These are phyloP conservation scores for Boletus subluridellus DNA, from an alignment of 1,284 basidiomycete species.

Conservation along the genomic window DNA sequence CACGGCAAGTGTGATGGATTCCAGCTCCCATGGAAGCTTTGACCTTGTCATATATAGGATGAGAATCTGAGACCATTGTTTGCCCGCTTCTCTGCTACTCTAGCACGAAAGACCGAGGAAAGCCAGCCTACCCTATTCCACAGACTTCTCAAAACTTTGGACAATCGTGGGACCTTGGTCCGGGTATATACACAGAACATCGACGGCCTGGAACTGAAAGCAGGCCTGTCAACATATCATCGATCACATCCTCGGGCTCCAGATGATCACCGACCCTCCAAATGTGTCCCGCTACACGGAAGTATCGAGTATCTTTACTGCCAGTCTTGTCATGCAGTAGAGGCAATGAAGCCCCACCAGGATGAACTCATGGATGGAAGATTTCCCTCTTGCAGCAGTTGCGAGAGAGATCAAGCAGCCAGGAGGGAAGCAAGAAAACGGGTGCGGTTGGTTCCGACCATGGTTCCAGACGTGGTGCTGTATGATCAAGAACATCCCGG, in stretches of 20 bases:
- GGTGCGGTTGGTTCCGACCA: not conserved
- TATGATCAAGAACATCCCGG: conserved; percentile 11
- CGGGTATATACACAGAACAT: conserved; percentile 18
- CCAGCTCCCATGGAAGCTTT: too few species aligned
- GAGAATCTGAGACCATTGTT: not conserved
- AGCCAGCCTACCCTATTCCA: conserved; percentile 14
- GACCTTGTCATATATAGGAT: not conserved
- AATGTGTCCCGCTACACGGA: conserved; percentile 11
- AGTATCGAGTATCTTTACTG: conserved; percentile 10
- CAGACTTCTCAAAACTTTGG: conserved; percentile 6
- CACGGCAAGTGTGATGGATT: not conserved
- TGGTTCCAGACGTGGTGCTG: conserved; percentile 13
- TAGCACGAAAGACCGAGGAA: not conserved
- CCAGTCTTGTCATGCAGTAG: conserved; percentile 1
- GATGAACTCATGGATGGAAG: not conserved
- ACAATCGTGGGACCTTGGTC: not conserved
- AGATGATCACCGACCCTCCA: too few species aligned
- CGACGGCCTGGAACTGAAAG: conserved; percentile 9
- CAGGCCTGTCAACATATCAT: conserved; percentile 10
- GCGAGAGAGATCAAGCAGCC: not conserved
- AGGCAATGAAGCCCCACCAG: not conserved
- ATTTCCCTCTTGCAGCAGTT: conserved; percentile 2
- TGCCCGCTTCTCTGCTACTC: not conserved
- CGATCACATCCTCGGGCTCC: not conserved
- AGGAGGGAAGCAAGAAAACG: not conserved